A percentile compares a stretch with the other conserved stretches of the same genome.
Evolutionary conservation across 768 basidiomycete genomes (phyloP).

Genomic region (Saitozyma podzolica): DNA sequence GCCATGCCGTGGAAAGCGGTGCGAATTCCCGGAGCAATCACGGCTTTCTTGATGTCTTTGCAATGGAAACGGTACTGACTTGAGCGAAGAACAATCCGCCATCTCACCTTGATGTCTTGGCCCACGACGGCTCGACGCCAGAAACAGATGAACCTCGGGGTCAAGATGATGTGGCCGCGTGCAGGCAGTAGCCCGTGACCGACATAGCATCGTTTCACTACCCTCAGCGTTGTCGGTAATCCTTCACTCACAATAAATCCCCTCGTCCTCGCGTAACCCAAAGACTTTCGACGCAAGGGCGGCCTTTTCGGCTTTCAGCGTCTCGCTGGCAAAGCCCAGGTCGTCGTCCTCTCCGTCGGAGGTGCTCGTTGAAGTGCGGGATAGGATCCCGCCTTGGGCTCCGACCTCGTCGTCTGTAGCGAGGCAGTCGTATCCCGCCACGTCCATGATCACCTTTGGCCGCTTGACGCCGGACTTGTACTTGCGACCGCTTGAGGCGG

Average conservation of each 20-base stretch:
- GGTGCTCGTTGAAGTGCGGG: slow-evolving; percentile 6
- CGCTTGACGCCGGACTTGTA: slow-evolving; percentile 21
- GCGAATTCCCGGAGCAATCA: slow-evolving; percentile 47
- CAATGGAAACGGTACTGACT: slow-evolving; percentile 55
- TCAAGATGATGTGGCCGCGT: slow-evolving; percentile 50
- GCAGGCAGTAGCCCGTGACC: slow-evolving; percentile 38
- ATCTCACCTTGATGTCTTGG: slow-evolving; percentile 44
- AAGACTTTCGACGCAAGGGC: slow-evolving; percentile 40
- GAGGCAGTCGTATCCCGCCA: slow-evolving; percentile 39
- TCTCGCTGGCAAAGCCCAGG: slow-evolving; percentile 8
- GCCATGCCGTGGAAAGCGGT: slow-evolving; percentile 53
- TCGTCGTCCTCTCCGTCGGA: slow-evolving; percentile 15
- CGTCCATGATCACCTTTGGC: slow-evolving; percentile 34
- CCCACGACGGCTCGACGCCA: slow-evolving; percentile 43
- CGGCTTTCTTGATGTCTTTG: slow-evolving; percentile 55
- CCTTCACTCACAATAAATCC: slow-evolving; percentile 25
- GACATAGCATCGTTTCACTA: slow-evolving; percentile 50
- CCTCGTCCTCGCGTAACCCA: slow-evolving; percentile 39
- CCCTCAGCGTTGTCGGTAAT: too few relatives aligned
- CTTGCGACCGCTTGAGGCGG: slow-evolving; percentile 8
- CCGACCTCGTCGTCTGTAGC: slow-evolving; percentile 35
- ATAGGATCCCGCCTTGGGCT: background rate
- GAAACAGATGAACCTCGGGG: slow-evolving; percentile 45
- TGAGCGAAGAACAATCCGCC: slow-evolving; percentile 7
- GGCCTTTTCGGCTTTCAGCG: slow-evolving; percentile 34